Percentiles rank a stretch among this genome's conserved stretches.
These are phyloP conservation scores for Pulveroboletus sp. DNA, from an alignment of 768 basidiomycete species.

Conservation along the genomic window DNA sequence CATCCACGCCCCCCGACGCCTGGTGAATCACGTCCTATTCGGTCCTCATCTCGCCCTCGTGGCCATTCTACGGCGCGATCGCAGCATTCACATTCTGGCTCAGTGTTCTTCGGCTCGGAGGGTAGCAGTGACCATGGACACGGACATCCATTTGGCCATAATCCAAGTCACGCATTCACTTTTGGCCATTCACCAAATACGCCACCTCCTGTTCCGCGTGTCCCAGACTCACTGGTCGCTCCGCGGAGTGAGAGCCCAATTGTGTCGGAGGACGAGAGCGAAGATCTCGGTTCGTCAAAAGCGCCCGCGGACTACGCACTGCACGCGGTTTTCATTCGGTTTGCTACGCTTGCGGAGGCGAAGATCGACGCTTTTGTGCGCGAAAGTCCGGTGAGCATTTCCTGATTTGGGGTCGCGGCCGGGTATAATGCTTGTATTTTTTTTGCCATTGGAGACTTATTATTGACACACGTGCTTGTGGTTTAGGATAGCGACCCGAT, in stretches of 20 bases:
- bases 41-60: conserved; percentile 42
- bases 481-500: conserved; percentile 64
- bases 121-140: conserved; percentile 65
- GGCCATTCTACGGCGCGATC: conserved; percentile 64
- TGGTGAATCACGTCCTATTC: conserved; percentile 33
- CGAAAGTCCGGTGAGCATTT: conserved; percentile 55
- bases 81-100: conserved; percentile 73
- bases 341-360: conserved; percentile 71
- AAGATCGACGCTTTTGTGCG: conserved; percentile 76
- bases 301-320: conserved; percentile 87
- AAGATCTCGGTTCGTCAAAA: conserved; percentile 59
- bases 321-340: conserved; percentile 83
- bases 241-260: conserved; percentile 48
- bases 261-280: conserved; percentile 60
- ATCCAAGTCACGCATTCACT: conserved; percentile 20
- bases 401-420: not conserved
- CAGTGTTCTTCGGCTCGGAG: conserved; percentile 66
- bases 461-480: conserved; percentile 4
- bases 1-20: conserved; percentile 60
- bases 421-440: not conserved
- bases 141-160: conserved; percentile 31
- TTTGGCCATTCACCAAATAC: conserved; percentile 39
- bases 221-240: conserved; percentile 57
- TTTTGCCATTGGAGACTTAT: not conserved
- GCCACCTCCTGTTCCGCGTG: conserved; percentile 75